These are phyloP conservation scores for Durusdinium trenchii DNA, from an alignment of 73 alveolate genomes.

Conservation along the genomic window DNA sequence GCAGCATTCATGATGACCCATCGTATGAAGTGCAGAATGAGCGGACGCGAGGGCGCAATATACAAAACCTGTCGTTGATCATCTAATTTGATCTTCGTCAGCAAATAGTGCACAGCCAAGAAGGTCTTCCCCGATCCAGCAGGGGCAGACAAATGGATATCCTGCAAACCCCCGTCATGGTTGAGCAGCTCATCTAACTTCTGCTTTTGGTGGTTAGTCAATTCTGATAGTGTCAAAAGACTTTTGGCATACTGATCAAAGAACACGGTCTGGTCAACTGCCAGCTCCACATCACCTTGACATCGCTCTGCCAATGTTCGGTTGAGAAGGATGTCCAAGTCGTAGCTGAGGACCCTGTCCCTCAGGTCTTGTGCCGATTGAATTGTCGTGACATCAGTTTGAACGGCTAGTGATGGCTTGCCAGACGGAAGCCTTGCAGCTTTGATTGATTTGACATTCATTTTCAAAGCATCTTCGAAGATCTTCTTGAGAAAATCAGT, in stretches of 20 bases:
- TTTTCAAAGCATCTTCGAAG: background rate
- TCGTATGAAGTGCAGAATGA: background rate
- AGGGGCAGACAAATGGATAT: background rate
- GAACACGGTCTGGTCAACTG: background rate
- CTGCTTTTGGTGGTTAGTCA: background rate
- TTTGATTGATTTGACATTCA: background rate
- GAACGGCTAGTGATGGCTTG: background rate
- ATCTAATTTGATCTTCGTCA: background rate
- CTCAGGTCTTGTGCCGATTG: background rate
- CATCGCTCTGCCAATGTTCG: background rate
- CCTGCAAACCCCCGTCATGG: background rate
- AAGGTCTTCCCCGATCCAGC: conserved; percentile 35
- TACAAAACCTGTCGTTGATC: background rate
- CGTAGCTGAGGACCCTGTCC: background rate
- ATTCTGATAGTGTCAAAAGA: background rate
- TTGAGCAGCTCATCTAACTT: background rate
- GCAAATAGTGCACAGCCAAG: background rate
- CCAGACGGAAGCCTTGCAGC: background rate
- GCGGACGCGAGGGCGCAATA: background rate
- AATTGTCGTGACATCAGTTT: background rate
- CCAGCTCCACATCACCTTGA: background rate
- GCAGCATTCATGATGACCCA: background rate
- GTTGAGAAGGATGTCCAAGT: background rate
- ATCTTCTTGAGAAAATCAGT: background rate
- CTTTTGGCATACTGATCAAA: background rate